Percentiles rank a stretch among this genome's conserved stretches.
Conservation (phyloP, 225 moss, liverwort and hornwort genomes). For the Thuidium tamariscinum region DNA sequence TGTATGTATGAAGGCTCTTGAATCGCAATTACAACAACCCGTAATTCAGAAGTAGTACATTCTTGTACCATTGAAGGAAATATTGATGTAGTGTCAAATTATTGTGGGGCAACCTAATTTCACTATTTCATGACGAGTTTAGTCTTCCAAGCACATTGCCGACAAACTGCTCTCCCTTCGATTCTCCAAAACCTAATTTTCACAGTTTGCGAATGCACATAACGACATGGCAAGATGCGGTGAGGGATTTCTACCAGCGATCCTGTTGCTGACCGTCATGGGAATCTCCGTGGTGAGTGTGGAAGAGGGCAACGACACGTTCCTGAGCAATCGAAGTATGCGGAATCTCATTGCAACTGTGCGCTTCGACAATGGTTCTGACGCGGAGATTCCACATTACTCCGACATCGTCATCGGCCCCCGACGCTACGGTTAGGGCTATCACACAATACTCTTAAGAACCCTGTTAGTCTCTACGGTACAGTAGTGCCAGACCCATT, state of each 20-base stretch:
- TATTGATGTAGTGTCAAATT: too few species aligned
- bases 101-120: too few species aligned
- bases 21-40: too few species aligned
- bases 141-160: not conserved
- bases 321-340: constrained; percentile 24
- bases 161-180: not conserved
- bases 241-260: not conserved
- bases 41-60: too few species aligned
- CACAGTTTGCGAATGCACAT: not conserved
- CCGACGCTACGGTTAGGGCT: not conserved
- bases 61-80: too few species aligned
- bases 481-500: not conserved
- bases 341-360: constrained; percentile 9
- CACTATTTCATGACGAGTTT: not conserved
- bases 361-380: constrained; percentile 11
- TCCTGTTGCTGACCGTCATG: not conserved
- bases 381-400: not conserved
- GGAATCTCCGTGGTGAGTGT: not conserved
- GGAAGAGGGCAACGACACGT: constrained; percentile 6
- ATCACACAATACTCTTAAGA: not conserved
- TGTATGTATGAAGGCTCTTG: too few species aligned
- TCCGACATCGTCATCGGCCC: constrained; percentile 4
- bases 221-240: not conserved
- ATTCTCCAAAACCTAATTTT: not conserved
- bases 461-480: not conserved